These are phyloP conservation scores for Blepharisma undulans DNA, from an alignment of 169 alveolate species.

Conservation along the genomic window DNA sequence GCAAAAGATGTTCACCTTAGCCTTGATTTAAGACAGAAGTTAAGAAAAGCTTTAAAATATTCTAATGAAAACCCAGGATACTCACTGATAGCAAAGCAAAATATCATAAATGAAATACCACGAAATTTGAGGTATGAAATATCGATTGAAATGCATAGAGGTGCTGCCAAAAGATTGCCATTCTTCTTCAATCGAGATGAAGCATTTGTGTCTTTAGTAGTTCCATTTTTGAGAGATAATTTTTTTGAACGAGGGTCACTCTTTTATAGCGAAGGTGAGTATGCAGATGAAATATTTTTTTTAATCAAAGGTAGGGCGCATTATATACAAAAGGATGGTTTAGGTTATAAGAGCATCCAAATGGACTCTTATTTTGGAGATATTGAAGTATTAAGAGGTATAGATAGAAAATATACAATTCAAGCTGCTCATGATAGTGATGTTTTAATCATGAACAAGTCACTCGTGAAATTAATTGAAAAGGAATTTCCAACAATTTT, in stretches of 20 bases:
- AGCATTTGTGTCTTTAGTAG: not conserved
- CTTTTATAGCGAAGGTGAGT: not conserved
- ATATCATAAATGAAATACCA: conserved; percentile 50
- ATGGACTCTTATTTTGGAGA: conserved; percentile 59
- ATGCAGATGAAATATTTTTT: conserved; percentile 11
- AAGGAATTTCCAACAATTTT: not conserved
- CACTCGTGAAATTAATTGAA: not conserved
- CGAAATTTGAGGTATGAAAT: conserved; percentile 47
- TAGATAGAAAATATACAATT: conserved; percentile 22
- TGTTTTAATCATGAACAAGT: not conserved
- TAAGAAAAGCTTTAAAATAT: not conserved
- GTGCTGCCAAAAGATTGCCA: conserved; percentile 46
- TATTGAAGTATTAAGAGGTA: conserved; percentile 46
- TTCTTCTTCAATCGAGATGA: conserved; percentile 42
- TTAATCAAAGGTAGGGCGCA: conserved; percentile 32
- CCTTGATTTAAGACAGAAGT: not conserved
- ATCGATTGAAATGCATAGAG: conserved; percentile 50
- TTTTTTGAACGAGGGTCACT: not conserved
- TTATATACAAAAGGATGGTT: conserved; percentile 26
- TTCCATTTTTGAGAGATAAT: not conserved
- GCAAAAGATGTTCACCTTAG: not conserved
- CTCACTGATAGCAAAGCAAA: conserved; percentile 39
- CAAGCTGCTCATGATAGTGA: not conserved
- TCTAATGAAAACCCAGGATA: conserved; percentile 42
- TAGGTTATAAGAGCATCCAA: not conserved